Evolutionary conservation across 2,329 filamentous ascomycete species (phyloP).

Genomic region (Microascus cirrosus): DNA sequence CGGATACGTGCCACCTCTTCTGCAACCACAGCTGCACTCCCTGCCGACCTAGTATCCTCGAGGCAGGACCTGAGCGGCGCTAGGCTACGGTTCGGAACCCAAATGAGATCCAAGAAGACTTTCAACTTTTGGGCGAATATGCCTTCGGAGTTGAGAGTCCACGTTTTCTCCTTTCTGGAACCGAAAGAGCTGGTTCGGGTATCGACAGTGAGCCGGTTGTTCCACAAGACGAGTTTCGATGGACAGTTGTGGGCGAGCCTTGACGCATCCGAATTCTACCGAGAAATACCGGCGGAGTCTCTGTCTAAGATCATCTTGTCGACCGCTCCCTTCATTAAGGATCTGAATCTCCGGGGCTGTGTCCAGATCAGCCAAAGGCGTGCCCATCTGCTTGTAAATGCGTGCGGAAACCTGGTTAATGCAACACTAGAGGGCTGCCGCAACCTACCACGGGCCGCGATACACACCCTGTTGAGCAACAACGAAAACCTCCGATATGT

Average conservation of each 20-base stretch:
- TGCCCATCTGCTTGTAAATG: conserved; percentile 65
- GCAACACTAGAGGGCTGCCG: conserved; percentile 83
- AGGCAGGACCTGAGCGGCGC: conserved; percentile 12
- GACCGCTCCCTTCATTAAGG: conserved; percentile 80
- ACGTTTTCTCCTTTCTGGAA: conserved; percentile 63
- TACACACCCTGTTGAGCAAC: conserved; percentile 63
- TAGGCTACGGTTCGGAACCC: not conserved
- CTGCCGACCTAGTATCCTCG: conserved; percentile 45
- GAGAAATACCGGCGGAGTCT: conserved; percentile 72
- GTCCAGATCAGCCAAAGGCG: conserved; percentile 78
- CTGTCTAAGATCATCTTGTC: conserved; percentile 74
- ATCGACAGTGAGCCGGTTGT: conserved; percentile 67
- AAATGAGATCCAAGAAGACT: conserved; percentile 17
- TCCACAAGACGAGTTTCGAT: conserved; percentile 80
- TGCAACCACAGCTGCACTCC: conserved; percentile 46
- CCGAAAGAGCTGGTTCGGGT: conserved; percentile 73
- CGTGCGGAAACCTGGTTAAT: conserved; percentile 78
- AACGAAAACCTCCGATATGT: conserved; percentile 73
- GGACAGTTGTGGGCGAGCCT: conserved; percentile 85
- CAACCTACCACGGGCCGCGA: conserved; percentile 66
- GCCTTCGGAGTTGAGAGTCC: conserved; percentile 71
- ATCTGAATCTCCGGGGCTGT: conserved; percentile 85
- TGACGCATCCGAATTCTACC: conserved; percentile 79
- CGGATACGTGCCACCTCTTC: conserved; percentile 27
- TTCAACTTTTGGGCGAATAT: conserved; percentile 69